Evolutionary conservation across 2,329 filamentous ascomycete genomes (phyloP), one percentile per base, ranked within the genome.

Genomic region (Endoconidiophora laricicola): DNA sequence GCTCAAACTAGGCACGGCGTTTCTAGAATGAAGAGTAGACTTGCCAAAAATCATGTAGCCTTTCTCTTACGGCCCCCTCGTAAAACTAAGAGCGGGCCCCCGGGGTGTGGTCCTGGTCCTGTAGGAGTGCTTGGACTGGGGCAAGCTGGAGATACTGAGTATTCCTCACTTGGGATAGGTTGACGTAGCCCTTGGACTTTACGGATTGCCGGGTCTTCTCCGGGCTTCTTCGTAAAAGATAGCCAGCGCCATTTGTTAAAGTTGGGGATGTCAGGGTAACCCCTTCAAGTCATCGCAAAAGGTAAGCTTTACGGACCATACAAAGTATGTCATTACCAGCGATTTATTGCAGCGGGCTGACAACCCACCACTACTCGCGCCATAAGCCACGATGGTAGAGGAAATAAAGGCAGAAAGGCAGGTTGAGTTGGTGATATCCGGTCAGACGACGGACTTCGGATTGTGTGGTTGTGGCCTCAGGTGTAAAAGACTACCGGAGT

Each of bases 131-230:
- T n/a, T 14, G 5, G 36, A 39, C 45, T 39, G 37, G 33, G 36
- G 22, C 18, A 38, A 48, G 39, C 38, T 48, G 29, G 20, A 20
- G 45, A 46, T 52, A 46, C 51, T 53, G 47, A 53, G 51, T 49
- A 53, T 53, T 53, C 42, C 36, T 52, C 33, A 37, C 38, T n/a
- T 47, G n/a, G 43, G 44, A 49, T 49, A 53, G 47, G 47, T 44
- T 47, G 6, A 53, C n/a, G 26, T 29, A 44, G 44, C 18, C 47
- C 22, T 46, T 36, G 20, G 29, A 29, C 9, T 45, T 36, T 48
- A 49, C 47, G 47, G 51, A 50, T 53, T 53, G 7, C 51, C 51
- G 51, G 51, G 44, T 49, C 46, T 53, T 53, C 51, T 53, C 47
- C 51, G 51, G 47, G 43, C n/a, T 42, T 42, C 18, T 18, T 39